These are phyloP conservation scores for Candida buenavistaensis DNA, from an alignment of 1,139 yeast species.

Conservation along the genomic window DNA sequence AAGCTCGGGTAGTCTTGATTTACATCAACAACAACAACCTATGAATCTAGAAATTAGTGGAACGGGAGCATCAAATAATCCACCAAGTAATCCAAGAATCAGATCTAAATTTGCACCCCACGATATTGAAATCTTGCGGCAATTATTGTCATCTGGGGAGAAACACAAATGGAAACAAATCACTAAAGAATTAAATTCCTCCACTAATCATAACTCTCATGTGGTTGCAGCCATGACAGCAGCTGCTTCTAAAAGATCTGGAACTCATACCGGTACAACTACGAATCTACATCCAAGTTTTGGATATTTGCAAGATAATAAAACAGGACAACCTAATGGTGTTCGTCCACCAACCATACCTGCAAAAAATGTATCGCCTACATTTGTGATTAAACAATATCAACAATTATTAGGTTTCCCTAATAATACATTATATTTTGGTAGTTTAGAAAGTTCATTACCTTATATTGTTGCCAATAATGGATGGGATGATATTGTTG, in stretches of 20 bases:
- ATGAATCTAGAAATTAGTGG: slow-evolving; percentile 9
- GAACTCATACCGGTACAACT: slow-evolving; percentile 3
- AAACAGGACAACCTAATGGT: slow-evolving; percentile 1
- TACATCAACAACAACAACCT: slow-evolving; percentile 4
- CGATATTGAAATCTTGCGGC: slow-evolving; percentile 41
- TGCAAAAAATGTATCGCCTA: slow-evolving; percentile 42
- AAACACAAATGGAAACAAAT: slow-evolving; percentile 50
- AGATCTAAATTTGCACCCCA: slow-evolving; percentile 33
- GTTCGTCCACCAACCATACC: slow-evolving; percentile 9
- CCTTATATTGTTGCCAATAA: slow-evolving; percentile 40
- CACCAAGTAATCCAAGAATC: slow-evolving; percentile 13
- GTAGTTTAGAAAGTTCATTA: slow-evolving; percentile 40
- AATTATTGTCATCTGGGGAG: slow-evolving; percentile 41
- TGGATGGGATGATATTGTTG: slow-evolving; percentile 41
- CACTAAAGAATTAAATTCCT: slow-evolving; percentile 41
- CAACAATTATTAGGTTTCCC: slow-evolving; percentile 44
- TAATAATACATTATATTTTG: slow-evolving; percentile 38
- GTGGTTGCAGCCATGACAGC: slow-evolving; percentile 19
- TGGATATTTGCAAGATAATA: slow-evolving; percentile 6
- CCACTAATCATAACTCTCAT: slow-evolving; percentile 14
- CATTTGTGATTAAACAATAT: slow-evolving; percentile 46
- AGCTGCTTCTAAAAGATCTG: slow-evolving; percentile 4
- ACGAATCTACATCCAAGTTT: slow-evolving; percentile 6
- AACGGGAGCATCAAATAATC: slow-evolving; percentile 16
- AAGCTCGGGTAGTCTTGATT: not conserved